Evolutionary conservation across 257 asterid species (phyloP).

Genomic region (Lycium ferocissimum): DNA sequence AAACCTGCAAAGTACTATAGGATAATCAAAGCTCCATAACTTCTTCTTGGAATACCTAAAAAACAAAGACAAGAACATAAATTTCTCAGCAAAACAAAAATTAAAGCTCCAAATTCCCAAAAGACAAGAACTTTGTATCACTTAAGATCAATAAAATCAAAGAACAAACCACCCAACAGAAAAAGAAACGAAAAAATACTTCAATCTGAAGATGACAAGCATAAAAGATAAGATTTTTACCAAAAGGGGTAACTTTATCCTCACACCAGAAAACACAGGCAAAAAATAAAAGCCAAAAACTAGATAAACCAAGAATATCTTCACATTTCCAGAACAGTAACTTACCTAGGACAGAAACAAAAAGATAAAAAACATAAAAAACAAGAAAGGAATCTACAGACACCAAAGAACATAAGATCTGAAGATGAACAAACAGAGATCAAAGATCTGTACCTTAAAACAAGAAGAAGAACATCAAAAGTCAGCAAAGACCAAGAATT

Average conservation of each 20-base stretch:
- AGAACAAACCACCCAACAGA: neutral
- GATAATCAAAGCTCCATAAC: constrained; percentile 28
- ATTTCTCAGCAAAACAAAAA: neutral
- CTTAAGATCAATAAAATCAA: constrained; percentile 2
- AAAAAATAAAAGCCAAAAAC: neutral
- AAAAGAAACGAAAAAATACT: neutral
- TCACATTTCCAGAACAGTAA: neutral
- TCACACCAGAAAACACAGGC: neutral
- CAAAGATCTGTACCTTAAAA: constrained; percentile 49
- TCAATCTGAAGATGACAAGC: constrained; percentile 16
- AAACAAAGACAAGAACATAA: neutral
- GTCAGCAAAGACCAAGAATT: constrained; percentile 28
- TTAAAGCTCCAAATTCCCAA: neutral
- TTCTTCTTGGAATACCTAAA: neutral
- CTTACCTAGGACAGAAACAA: constrained; percentile 12
- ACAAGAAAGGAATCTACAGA: neutral
- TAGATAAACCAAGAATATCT: neutral
- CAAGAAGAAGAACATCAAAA: constrained; percentile 17
- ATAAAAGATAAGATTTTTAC: constrained; percentile 18
- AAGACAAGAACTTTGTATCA: constrained; percentile 11
- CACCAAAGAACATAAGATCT: constrained; percentile 34
- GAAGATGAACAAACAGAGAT: constrained; percentile 30
- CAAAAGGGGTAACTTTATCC: neutral
- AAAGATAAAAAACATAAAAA: neutral
- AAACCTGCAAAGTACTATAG: constrained; percentile 15